Evolutionary conservation across 1,284 basidiomycete genomes (phyloP).

Genomic region (Ustilago sp.): DNA sequence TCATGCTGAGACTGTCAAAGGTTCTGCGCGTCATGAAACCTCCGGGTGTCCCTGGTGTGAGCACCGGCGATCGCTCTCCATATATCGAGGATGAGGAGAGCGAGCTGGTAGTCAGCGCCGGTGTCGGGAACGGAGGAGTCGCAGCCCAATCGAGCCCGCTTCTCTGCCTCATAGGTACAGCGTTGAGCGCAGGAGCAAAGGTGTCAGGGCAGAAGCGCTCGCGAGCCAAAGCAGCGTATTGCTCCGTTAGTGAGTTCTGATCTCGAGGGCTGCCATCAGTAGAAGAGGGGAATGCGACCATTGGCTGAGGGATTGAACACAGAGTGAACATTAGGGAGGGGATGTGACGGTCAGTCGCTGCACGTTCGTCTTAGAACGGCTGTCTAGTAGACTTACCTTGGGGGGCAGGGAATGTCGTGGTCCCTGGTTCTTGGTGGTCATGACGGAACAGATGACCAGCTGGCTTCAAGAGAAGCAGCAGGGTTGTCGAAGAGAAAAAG

Average conservation of each 20-base stretch:
- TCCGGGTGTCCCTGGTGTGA: slow-evolving; percentile 4
- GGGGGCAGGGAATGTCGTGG: slow-evolving; percentile 46
- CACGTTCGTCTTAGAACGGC: background rate
- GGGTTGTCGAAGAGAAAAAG: slow-evolving; percentile 12
- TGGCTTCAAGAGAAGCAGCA: slow-evolving; percentile 5
- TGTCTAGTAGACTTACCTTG: slow-evolving; percentile 22
- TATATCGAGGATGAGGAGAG: slow-evolving; percentile 31
- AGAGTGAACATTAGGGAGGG: background rate
- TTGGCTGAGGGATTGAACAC: slow-evolving; percentile 12
- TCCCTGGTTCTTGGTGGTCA: slow-evolving; percentile 36
- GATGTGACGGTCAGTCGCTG: background rate
- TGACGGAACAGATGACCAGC: slow-evolving; percentile 12
- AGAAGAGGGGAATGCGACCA: slow-evolving; percentile 13
- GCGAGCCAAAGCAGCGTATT: slow-evolving; percentile 1
- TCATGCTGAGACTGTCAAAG: slow-evolving; percentile 21
- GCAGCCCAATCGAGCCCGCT: slow-evolving; percentile 23
- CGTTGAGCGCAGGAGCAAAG: background rate
- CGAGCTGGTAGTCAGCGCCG: slow-evolving; percentile 33
- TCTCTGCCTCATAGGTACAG: slow-evolving; percentile 14
- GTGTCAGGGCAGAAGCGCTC: slow-evolving; percentile 11
- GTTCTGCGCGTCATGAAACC: slow-evolving; percentile 5
- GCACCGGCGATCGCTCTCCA: slow-evolving; percentile 31
- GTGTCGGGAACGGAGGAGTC: slow-evolving; percentile 31
- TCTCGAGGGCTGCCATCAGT: slow-evolving; percentile 9
- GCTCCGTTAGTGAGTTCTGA: slow-evolving; percentile 15